Percentiles rank a stretch among this genome's conserved stretches.
phyloP scores from a whole-genome alignment of 805 yeast species.

The Ogataea pignaliae region DNA sequence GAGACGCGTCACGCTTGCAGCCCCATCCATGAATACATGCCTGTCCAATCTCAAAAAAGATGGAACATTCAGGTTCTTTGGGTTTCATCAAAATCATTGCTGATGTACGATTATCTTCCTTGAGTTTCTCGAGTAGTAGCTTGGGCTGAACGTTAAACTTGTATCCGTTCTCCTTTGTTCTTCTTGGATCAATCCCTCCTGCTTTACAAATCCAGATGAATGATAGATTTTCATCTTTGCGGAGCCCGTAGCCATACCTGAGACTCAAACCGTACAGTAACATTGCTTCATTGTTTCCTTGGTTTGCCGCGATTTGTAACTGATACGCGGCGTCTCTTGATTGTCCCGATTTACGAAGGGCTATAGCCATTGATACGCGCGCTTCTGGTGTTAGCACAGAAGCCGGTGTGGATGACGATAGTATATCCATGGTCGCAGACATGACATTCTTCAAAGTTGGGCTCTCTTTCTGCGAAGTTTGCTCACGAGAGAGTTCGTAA shows the following conservation, averaged over 20 bases:
- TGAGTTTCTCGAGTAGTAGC: slow-evolving; percentile 29
- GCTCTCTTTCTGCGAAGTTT: too few species aligned
- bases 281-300: slow-evolving; percentile 65
- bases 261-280: slow-evolving; percentile 64
- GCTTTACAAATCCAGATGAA: slow-evolving; percentile 59
- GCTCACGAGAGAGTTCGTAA: too few species aligned
- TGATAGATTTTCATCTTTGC: slow-evolving; percentile 49
- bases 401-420: neutral
- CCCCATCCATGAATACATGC: slow-evolving; percentile 58
- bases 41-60: slow-evolving; percentile 54
- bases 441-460: too few species aligned
- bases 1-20: slow-evolving; percentile 43
- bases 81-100: slow-evolving; percentile 1
- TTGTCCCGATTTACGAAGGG: slow-evolving; percentile 52
- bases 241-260: slow-evolving; percentile 64
- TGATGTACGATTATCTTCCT: neutral
- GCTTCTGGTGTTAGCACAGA: slow-evolving; percentile 24
- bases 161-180: slow-evolving; percentile 3
- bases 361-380: slow-evolving; percentile 41
- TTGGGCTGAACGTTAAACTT: slow-evolving; percentile 32
- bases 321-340: slow-evolving; percentile 67
- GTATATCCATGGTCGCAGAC: too few species aligned
- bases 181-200: slow-evolving; percentile 30
- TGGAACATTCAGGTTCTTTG: slow-evolving; percentile 15
- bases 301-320: slow-evolving; percentile 56